Evolutionary conservation across 2,329 filamentous ascomycete species (phyloP).

Genomic region (Hypoxylon sp.): DNA sequence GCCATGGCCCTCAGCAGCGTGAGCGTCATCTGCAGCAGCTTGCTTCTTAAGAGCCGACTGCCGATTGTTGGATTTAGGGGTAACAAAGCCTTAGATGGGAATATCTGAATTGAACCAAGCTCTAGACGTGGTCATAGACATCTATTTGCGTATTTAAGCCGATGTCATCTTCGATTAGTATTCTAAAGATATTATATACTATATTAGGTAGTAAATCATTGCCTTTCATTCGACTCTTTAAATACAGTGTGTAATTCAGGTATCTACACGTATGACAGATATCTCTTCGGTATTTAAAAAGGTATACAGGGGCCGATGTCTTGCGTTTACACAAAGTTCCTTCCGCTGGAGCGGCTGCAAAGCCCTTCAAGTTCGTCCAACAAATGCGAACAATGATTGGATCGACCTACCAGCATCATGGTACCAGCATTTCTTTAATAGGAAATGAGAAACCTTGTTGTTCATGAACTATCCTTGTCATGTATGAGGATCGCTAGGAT

Average conservation of each 20-base stretch:
- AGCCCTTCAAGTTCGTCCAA: too few relatives aligned
- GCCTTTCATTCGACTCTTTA: too few relatives aligned
- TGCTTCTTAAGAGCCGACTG: slow-evolving; percentile 13
- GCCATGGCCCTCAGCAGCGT: slow-evolving; percentile 93
- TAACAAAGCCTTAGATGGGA: background rate
- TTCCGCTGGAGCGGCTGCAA: too few relatives aligned
- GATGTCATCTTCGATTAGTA: too few relatives aligned
- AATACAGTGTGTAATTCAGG: too few relatives aligned
- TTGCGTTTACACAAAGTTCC: too few relatives aligned
- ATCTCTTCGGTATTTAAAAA: too few relatives aligned
- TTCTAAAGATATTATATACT: too few relatives aligned
- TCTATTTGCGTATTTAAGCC: background rate
- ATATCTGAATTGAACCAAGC: background rate
- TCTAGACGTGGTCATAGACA: background rate
- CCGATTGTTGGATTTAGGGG: slow-evolving; percentile 15
- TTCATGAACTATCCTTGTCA: background rate
- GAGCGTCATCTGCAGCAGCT: slow-evolving; percentile 80
- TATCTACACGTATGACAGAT: too few relatives aligned
- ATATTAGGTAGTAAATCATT: too few relatives aligned
- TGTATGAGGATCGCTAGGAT: background rate
- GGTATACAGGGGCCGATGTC: too few relatives aligned
- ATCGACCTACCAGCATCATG: background rate
- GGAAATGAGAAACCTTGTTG: background rate
- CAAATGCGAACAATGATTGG: background rate
- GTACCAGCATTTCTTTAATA: background rate